A percentile compares a stretch with the other conserved stretches of the same genome.
Conservation (phyloP, 2,329 filamentous ascomycete species). For the Truncatella angustata region DNA sequence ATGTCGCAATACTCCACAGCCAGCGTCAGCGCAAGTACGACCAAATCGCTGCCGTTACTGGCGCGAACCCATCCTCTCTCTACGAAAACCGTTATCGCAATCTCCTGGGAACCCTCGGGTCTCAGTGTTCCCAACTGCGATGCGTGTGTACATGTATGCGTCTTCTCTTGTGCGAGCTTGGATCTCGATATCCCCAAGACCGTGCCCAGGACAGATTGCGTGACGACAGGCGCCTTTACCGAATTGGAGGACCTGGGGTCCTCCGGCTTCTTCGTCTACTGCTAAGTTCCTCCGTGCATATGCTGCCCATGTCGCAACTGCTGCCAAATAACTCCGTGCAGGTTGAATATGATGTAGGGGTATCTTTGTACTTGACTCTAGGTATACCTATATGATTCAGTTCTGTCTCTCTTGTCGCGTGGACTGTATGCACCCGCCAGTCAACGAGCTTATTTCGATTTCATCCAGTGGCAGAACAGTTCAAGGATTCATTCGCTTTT, state of each 20-base stretch:
- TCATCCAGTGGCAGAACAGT: not conserved
- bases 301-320: not conserved
- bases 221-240: constrained; percentile 5
- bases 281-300: constrained; percentile 5
- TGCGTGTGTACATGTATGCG: not conserved
- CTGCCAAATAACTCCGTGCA: not conserved
- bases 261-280: not conserved
- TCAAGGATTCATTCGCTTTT: not conserved
- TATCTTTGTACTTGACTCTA: not conserved
- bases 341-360: not conserved
- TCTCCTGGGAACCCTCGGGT: no score
- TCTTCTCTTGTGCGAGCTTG: not conserved
- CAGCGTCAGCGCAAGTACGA: not conserved
- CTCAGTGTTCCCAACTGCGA: no score
- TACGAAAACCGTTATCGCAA: no score
- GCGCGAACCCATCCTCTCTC: no score
- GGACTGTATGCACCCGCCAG: not conserved
- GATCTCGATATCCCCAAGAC: constrained; percentile 6
- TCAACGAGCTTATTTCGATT: not conserved
- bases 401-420: no score
- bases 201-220: constrained; percentile 3
- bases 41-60: no score
- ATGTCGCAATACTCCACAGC: not conserved
- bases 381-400: no score
- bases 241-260: constrained; percentile 1